Evolutionary conservation across 2,329 filamentous ascomycete genomes (phyloP).

Genomic region (Nothophoma quercina): DNA sequence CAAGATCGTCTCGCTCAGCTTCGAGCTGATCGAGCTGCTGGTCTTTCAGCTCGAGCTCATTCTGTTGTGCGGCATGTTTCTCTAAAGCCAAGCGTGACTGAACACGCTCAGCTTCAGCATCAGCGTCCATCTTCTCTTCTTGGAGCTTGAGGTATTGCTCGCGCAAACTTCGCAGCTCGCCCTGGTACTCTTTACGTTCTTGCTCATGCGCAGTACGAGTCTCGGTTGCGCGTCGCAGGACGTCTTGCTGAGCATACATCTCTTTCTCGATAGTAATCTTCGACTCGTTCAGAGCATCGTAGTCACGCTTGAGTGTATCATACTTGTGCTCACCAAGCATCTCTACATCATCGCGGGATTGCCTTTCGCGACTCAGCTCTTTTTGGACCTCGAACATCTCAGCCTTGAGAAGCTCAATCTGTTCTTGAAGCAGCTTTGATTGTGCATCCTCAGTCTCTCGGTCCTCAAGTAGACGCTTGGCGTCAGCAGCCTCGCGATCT

Average conservation of each 20-base stretch:
- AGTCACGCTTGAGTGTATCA: constrained; percentile 82
- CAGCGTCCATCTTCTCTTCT: constrained; percentile 82
- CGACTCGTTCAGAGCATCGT: constrained; percentile 83
- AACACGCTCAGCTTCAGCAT: constrained; percentile 79
- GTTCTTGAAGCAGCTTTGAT: constrained; percentile 84
- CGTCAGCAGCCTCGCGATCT: constrained; percentile 87
- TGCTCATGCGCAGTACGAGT: constrained; percentile 80
- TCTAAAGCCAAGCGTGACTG: constrained; percentile 81
- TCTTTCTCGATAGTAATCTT: constrained; percentile 99
- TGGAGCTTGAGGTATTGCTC: constrained; percentile 86
- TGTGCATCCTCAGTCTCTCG: constrained; percentile 90
- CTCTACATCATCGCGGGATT: constrained; percentile 92
- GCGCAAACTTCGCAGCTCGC: constrained; percentile 82
- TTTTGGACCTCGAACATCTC: constrained; percentile 85
- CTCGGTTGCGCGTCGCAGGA: constrained; percentile 83
- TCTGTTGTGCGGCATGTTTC: constrained; percentile 76
- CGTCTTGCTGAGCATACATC: constrained; percentile 94
- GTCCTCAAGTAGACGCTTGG: constrained; percentile 83
- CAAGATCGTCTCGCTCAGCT: constrained; percentile 77
- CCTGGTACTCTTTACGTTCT: constrained; percentile 87
- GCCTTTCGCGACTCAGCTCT: constrained; percentile 87
- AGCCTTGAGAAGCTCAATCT: constrained; percentile 85
- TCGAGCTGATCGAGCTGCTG: constrained; percentile 81
- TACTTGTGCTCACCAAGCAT: constrained; percentile 90
- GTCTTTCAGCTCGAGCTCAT: constrained; percentile 81